A percentile compares a stretch with the other conserved stretches of the same genome.
Evolutionary conservation across 148 eudicot species (phyloP).

Genomic region (Oxyria digyna): DNA sequence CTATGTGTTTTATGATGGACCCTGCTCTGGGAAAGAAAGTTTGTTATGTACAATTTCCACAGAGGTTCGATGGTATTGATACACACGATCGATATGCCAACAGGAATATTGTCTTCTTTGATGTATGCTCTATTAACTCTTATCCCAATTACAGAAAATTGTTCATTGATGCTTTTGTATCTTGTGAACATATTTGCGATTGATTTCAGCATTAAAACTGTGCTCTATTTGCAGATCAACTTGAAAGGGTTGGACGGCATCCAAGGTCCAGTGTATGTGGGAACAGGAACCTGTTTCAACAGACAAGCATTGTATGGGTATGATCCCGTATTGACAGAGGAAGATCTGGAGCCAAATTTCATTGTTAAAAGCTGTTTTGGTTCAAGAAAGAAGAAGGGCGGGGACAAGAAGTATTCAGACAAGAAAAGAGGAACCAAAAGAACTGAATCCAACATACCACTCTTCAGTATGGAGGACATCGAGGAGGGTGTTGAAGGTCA

Average conservation of each 20-base stretch:
- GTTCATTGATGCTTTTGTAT: not conserved
- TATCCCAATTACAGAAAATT: not conserved
- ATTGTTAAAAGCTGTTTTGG: constrained; percentile 78
- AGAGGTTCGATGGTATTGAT: constrained; percentile 90
- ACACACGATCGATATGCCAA: constrained; percentile 84
- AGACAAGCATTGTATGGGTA: constrained; percentile 11
- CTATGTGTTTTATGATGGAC: constrained; percentile 92
- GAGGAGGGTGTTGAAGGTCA: constrained; percentile 88
- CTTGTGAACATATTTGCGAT: not conserved
- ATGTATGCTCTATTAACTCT: constrained; percentile 37
- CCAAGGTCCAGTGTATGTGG: constrained; percentile 12
- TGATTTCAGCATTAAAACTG: not conserved
- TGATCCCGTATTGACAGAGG: constrained; percentile 48
- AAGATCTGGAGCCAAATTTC: constrained; percentile 79
- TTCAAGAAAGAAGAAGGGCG: constrained; percentile 54
- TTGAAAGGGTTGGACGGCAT: constrained; percentile 12
- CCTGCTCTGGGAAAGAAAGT: constrained; percentile 83
- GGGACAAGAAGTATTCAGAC: constrained; percentile 57
- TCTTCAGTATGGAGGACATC: constrained; percentile 77
- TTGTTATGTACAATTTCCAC: constrained; percentile 90
- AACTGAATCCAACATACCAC: constrained; percentile 77
- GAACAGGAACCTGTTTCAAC: constrained; percentile 8
- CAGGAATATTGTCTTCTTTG: constrained; percentile 82
- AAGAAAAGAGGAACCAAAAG: constrained; percentile 64
- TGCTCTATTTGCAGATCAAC: constrained; percentile 2